phyloP scores from a whole-genome alignment of 2,329 filamentous ascomycete genomes.

The Colletotrichum sp. region DNA sequence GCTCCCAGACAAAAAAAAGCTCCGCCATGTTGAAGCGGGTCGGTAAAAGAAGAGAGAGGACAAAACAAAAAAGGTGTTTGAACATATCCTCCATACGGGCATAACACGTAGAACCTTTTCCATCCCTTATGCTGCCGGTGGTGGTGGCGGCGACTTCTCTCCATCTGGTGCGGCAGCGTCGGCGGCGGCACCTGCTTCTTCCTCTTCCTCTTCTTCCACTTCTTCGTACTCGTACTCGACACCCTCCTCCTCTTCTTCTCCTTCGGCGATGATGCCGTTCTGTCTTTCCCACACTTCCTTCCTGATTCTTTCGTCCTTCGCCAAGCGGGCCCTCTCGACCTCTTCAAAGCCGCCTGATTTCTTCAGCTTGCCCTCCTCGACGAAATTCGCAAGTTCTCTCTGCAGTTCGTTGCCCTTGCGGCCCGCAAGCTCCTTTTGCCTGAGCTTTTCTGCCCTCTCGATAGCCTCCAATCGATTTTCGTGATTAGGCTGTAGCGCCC shows the following conservation, averaged over 20 bases:
- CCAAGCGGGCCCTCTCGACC: conserved; percentile 81
- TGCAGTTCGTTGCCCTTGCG: conserved; percentile 78
- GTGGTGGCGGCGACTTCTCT: conserved; percentile 2
- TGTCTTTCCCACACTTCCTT: conserved; percentile 77
- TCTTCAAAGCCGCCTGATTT: conserved; percentile 97
- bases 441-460: conserved; percentile 90
- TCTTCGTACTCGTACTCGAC: conserved; percentile 24
- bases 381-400: conserved; percentile 84
- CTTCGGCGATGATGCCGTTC: conserved; percentile 56
- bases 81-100: conserved; percentile 6
- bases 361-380: conserved; percentile 89
- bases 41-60: not conserved
- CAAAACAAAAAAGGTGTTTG: not conserved
- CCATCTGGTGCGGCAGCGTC: not conserved
- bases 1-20: not conserved
- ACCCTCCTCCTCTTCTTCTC: conserved; percentile 34
- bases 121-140: not conserved
- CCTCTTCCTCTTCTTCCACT: conserved; percentile 15
- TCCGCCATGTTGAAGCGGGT: not conserved
- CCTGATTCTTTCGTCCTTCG: conserved; percentile 85
- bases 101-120: not conserved
- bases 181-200: not conserved
- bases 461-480: conserved; percentile 93
- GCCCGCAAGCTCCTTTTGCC: conserved; percentile 85
- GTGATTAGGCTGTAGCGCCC: conserved; percentile 92